Base-by-base conservation (phyloP, 192 early-diverging fungal species). In the Rhizophagus sp. region DNA sequence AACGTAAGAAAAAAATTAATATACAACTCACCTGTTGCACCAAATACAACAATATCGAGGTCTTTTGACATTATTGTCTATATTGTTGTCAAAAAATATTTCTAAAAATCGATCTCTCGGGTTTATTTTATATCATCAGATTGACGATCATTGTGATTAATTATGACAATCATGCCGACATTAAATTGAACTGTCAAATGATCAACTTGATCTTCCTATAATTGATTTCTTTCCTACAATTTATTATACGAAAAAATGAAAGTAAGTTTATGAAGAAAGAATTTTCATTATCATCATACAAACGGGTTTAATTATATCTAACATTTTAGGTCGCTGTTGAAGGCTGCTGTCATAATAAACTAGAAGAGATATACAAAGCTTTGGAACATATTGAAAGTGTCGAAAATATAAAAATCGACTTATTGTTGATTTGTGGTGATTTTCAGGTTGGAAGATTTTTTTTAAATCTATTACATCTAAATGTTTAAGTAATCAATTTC, bases 361-460 rank as follows among this genome's bases (percentile, higher is more conserved):
- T 99, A 52, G 97, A 98, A 79, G 87, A 89, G 62, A 97, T 99
- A 76, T 99, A 99, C 84, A 84, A 85, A 22, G 82, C 93, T 11
- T 80, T 97, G 33, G 63, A 81, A 27, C 81, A 91, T 7, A 81
- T 96, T 9, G 89, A 98, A 79, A 62, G 83, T 15, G 82, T 82
- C 50, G 74, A 93, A 61, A 79, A 85, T 24, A 89, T 91, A 64
- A 91, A 90, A 66, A 88, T 98, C 17, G 98, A 99, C 82, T 88
- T 99, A 49, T 83, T 99, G 0, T 82, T 99, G 25, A 95, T 99
- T 52, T 99, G 97, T 83, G 98, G 98, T 36, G 98, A 99, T 86
- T 97, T 99, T 84, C 95, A 99, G 88, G 93, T 92, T 79, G 25
- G 64, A 27, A 25, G 39, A 41, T 41, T 24, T 36, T 27, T 30